Conservation (phyloP, 352 stramenopile species). For the Globisporangium ultimum region DNA sequence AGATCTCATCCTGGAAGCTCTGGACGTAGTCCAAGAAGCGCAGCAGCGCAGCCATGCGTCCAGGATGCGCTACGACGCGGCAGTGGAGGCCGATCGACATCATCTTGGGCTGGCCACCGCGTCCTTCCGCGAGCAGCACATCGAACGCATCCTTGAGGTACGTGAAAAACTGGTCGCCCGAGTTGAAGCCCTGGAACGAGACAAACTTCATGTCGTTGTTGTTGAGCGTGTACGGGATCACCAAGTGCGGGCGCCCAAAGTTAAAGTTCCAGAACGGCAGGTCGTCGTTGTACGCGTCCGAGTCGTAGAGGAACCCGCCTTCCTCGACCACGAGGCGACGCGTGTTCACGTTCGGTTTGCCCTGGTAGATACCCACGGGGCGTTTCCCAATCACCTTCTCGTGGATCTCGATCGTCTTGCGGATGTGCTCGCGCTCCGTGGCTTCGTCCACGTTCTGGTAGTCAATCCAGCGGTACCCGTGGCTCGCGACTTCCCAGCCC, state of each 20-base stretch:
- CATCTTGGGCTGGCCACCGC: conserved; percentile 89
- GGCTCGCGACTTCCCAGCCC: conserved; percentile 91
- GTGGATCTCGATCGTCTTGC: conserved; percentile 90
- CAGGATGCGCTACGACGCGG: conserved; percentile 87
- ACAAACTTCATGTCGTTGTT: conserved; percentile 98
- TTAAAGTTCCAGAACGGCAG: conserved; percentile 93
- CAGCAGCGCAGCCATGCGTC: conserved; percentile 84
- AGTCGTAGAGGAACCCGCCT: conserved; percentile 95
- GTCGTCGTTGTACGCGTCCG: conserved; percentile 95
- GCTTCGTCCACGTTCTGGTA: conserved; percentile 93
- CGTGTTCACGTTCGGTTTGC: conserved; percentile 93
- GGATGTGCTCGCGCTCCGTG: conserved; percentile 92
- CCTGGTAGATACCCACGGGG: conserved; percentile 95
- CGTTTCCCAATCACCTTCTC: conserved; percentile 86
- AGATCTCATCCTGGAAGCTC: conserved; percentile 76
- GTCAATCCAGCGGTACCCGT: conserved; percentile 96
- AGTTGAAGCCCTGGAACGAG: conserved; percentile 89
- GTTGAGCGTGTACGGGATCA: conserved; percentile 95
- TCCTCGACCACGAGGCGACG: conserved; percentile 89
- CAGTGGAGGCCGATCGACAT: conserved; percentile 95
- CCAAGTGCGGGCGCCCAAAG: conserved; percentile 88
- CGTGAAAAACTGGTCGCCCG: conserved; percentile 90
- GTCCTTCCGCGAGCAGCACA: conserved; percentile 88
- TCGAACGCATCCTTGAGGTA: conserved; percentile 92
- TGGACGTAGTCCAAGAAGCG: conserved; percentile 95